Base-by-base conservation (phyloP, 805 yeast species). In the Yarrowia osloensis region DNA sequence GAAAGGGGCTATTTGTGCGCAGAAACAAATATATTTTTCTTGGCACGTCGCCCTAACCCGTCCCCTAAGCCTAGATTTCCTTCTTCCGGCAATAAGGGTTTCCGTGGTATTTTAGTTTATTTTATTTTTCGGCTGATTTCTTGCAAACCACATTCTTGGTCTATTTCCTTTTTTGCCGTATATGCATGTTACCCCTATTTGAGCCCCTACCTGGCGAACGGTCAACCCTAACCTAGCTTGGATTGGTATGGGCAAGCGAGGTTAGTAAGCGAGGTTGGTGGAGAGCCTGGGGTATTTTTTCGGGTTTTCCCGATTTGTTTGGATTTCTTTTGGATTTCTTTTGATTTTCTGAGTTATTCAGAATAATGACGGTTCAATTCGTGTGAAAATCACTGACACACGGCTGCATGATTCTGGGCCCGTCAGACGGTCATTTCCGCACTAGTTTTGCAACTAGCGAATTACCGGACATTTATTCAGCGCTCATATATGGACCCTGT, bases 181-280 rank as follows among this genome's bases (percentile, higher is more conserved):
- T 50, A 29, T 50, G 57, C 57, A 50, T 21, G 55, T 28, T 49
- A 31, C 57, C 57, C 57, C 57, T 50, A 50, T 31, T 50, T 22
- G 5, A 6, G 19, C 22, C 54, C 35, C 15, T 17, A 4, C 13
- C 47, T 24, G 9, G 9, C 19, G 47, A 44, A 26, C 50, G 50
- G 19, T 19, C 37, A 47, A 47, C 55, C 26, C 39, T 49, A 49
- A 29, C 39, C 39, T 29, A 29, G 55, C 50, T 26, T 46, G 15
- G 49, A 24, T 44, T 7, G 50, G 50, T 24, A 46, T 44, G 13
- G 12, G 12, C 13, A 46, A 46, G 50, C 50, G 50, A 46, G 49
- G 28, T 12, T 12, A 21, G 46, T n/a, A 19, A 39, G 44, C 22
- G 46, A 42, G 28, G 31, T 28, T 28, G 31, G 31, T 5, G 7